phyloP scores from a whole-genome alignment of 176 grass and related monocot species.

The Panicum miliaceum region DNA sequence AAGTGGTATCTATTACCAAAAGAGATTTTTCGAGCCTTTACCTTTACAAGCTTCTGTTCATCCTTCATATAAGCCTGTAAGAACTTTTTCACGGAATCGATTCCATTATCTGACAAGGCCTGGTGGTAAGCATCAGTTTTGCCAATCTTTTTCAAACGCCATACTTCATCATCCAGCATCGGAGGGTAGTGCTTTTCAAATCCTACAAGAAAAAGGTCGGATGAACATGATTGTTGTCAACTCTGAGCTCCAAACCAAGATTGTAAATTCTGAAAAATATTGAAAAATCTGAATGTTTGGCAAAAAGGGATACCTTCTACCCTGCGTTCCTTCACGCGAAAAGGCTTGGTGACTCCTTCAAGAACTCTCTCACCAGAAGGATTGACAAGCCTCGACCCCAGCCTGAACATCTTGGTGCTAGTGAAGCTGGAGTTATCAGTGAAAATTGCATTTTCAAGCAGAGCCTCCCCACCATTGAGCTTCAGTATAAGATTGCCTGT shows the following conservation, averaged over 20 bases:
- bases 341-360: constrained; percentile 57
- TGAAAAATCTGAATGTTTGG: not conserved
- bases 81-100: constrained; percentile 49
- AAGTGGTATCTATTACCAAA: not conserved
- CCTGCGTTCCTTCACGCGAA: constrained; percentile 66
- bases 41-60: constrained; percentile 48
- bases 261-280: not conserved
- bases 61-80: constrained; percentile 52
- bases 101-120: constrained; percentile 42
- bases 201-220: constrained; percentile 34
- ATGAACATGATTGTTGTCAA: not conserved
- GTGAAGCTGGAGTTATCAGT: constrained; percentile 71
- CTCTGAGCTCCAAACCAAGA: not conserved
- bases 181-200: constrained; percentile 60
- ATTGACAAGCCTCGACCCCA: constrained; percentile 51
- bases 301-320: constrained; percentile 48
- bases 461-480: constrained; percentile 48
- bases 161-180: constrained; percentile 47
- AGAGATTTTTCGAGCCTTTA: constrained; percentile 23
- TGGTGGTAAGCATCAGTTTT: constrained; percentile 41
- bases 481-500: constrained; percentile 51
- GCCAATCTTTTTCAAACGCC: constrained; percentile 54
- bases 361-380: constrained; percentile 50
- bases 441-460: constrained; percentile 55
- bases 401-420: constrained; percentile 62